Percentiles rank a stretch among this genome's conserved stretches.
Conservation (phyloP, 441 rosid genomes). For the Daphne laureola region DNA sequence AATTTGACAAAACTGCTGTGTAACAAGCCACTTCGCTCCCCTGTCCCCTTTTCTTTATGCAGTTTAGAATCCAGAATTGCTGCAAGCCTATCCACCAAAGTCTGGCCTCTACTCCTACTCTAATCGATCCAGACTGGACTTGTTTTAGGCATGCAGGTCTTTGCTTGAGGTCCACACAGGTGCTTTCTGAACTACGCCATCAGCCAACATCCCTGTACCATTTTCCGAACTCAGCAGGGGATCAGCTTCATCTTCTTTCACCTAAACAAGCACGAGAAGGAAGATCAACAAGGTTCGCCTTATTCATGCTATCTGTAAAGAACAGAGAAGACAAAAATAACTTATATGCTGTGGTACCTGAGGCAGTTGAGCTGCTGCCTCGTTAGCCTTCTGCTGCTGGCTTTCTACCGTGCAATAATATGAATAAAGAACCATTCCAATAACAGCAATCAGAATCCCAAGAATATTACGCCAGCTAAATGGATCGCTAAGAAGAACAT, state of each 20-base stretch:
- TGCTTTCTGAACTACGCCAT: conserved; percentile 37
- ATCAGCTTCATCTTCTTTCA: conserved; percentile 75
- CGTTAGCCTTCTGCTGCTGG: conserved; percentile 88
- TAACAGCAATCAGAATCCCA: conserved; percentile 76
- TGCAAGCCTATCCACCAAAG: conserved; percentile 31
- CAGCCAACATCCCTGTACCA: conserved; percentile 55
- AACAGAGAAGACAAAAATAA: background rate
- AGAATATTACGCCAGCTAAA: conserved; percentile 96
- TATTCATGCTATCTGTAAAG: conserved; percentile 1
- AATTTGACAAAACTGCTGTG: conserved; percentile 26
- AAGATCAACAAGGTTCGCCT: background rate
- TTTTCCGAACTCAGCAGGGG: conserved; percentile 73
- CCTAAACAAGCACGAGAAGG: conserved; percentile 26
- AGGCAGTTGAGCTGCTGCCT: conserved; percentile 50
- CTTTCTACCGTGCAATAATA: conserved; percentile 61
- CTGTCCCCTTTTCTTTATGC: conserved; percentile 9
- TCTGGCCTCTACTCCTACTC: conserved; percentile 19
- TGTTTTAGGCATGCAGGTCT: conserved; percentile 70
- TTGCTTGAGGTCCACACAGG: conserved; percentile 86
- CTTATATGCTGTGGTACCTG: conserved; percentile 39
- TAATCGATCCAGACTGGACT: conserved; percentile 10
- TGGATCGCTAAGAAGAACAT: conserved; percentile 78
- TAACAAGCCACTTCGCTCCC: conserved; percentile 10
- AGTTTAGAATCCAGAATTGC: conserved; percentile 16
- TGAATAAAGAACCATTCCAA: conserved; percentile 89